These are phyloP conservation scores for Colletotrichum sp. DNA, from an alignment of 2,329 filamentous ascomycete species.

Conservation along the genomic window DNA sequence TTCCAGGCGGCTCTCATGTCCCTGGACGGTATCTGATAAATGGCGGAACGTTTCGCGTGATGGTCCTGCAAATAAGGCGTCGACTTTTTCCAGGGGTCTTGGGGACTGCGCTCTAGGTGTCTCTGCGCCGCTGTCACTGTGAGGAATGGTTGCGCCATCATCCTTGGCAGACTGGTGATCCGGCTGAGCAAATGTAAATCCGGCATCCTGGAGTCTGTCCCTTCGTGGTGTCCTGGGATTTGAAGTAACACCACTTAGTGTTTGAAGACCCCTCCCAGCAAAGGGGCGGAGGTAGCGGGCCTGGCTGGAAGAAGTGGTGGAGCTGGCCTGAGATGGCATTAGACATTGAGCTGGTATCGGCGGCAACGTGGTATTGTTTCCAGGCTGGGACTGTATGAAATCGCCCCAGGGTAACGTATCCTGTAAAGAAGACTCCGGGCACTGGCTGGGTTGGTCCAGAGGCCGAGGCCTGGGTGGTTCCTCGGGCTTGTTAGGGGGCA, in stretches of 20 bases:
- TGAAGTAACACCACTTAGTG: slow-evolving; percentile 47
- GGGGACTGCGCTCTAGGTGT: slow-evolving; percentile 23
- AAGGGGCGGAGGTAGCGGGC: slow-evolving; percentile 59
- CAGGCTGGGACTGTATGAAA: slow-evolving; percentile 42
- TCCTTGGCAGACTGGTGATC: slow-evolving; percentile 21
- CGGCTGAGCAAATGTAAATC: background rate
- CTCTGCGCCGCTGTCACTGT: slow-evolving; percentile 26
- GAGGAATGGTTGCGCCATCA: slow-evolving; percentile 27
- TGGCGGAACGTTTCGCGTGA: slow-evolving; percentile 45
- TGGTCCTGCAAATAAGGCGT: slow-evolving; percentile 22
- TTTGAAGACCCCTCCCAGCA: slow-evolving; percentile 58
- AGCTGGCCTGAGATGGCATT: slow-evolving; percentile 56
- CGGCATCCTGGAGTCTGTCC: slow-evolving; percentile 28
- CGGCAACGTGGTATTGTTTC: slow-evolving; percentile 38
- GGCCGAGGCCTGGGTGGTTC: slow-evolving; percentile 20
- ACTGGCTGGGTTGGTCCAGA: slow-evolving; percentile 29
- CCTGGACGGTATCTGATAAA: slow-evolving; percentile 57
- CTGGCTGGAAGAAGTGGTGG: slow-evolving; percentile 55
- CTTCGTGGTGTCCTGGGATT: slow-evolving; percentile 34
- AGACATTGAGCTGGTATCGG: slow-evolving; percentile 56
- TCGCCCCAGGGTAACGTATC: slow-evolving; percentile 61
- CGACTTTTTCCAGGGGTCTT: background rate
- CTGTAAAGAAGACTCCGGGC: slow-evolving; percentile 50
- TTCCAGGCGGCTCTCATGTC: slow-evolving; percentile 69
- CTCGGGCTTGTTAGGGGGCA: slow-evolving; percentile 35